Evolutionary conservation across 176 grass and related monocot species (phyloP), one percentile per base, ranked within the genome.

Genomic region (Hsuehochloa calcarea): DNA sequence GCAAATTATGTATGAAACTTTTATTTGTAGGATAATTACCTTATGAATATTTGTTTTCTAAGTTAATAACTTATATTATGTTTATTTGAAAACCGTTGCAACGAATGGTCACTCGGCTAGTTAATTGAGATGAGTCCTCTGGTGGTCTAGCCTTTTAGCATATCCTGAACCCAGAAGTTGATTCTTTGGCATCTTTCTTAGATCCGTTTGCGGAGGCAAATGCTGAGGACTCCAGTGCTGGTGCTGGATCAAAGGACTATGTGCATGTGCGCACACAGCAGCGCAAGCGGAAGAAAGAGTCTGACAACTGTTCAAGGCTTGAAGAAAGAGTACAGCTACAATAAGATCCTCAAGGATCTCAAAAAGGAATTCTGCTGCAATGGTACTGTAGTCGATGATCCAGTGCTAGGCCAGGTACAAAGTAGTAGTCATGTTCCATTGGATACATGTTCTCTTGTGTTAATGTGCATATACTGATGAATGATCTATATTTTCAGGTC

Each of bases 241-340:
- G 85, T 81, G 81, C 91, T 77, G 91, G 87, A 55, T 59, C 88
- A 85, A 90, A 93, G 52, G 88, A 90, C 31, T 90, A 90, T 85
- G 91, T 93, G 82, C 91, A 90, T 54, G 88, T 93, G 71, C 88
- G 88, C 26, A 34, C 85, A 64, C 91, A 93, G 82, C 91, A 93
- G 88, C 81, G 88, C 69, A 93, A 93, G n/a, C 50, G 91, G 91
- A 76, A 92, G 91, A 31, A 92, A 92, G 90, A 92, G 91, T 82
- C 47, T 92, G 77, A 92, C 87, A 41, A 92, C 91, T 68, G 91
- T 92, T 70, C 87, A 92, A 63, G 90, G 90, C 20, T 51, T 92
- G 75, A 92, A 92, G 75, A 90, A 92, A 81, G 91, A 93, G 10
- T 93, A 74, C 85, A 93, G 91, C 72, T 93, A 93, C 22, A 93